Evolutionary conservation across 129 eudicot genomes (phyloP).

Genomic region (Logfia minima): DNA sequence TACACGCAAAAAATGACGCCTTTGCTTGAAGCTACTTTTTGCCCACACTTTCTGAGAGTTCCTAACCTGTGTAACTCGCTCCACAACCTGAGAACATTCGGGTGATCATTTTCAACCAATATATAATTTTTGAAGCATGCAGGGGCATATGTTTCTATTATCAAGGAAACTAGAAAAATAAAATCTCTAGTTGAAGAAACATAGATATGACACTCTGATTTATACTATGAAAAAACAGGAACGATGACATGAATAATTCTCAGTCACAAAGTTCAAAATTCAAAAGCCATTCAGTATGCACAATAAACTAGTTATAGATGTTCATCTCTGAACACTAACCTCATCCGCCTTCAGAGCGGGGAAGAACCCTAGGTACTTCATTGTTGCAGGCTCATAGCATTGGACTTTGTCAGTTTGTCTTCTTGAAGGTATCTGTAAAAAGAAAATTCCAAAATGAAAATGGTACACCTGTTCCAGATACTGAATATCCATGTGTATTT

Average conservation of each 20-base stretch:
- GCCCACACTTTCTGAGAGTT: conserved; percentile 94
- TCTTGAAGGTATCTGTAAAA: conserved; percentile 79
- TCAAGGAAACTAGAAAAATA: neutral
- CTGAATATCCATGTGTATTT: conserved; percentile 2
- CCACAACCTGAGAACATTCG: conserved; percentile 59
- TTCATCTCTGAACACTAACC: conserved; percentile 45
- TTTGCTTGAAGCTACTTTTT: conserved; percentile 94
- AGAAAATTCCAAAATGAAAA: conserved; percentile 17
- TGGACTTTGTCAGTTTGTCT: conserved; percentile 94
- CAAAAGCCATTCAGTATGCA: neutral
- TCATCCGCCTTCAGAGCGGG: conserved; percentile 86
- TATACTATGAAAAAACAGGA: neutral
- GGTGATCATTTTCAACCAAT: conserved; percentile 19
- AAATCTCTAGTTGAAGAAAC: conserved; percentile 4
- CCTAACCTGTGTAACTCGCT: conserved; percentile 89
- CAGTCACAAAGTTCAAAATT: conserved; percentile 1
- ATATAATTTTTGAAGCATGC: conserved; percentile 12
- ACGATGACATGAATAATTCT: conserved; percentile 8
- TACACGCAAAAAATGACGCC: conserved; percentile 91
- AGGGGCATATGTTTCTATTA: conserved; percentile 18
- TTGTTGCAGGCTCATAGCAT: conserved; percentile 99
- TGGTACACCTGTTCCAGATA: neutral
- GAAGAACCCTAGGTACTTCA: conserved; percentile 88
- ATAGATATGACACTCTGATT: conserved; percentile 21
- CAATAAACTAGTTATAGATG: neutral